Evolutionary conservation across 345 rosid species (phyloP).

Genomic region (Eucalyptus regnans): DNA sequence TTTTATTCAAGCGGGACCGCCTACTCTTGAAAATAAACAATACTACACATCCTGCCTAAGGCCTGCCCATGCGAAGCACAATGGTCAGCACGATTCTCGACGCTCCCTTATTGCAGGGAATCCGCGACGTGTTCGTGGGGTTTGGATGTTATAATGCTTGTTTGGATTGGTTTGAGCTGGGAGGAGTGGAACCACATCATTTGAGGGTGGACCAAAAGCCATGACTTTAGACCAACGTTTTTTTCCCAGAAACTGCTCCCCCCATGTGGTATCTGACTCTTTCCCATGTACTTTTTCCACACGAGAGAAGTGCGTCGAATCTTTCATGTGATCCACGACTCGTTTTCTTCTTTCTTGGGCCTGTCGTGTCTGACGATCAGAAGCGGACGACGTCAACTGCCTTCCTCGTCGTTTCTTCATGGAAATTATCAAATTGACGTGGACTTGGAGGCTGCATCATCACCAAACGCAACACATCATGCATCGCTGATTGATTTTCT

Average conservation of each 20-base stretch:
- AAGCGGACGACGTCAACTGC: neutral
- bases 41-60: neutral
- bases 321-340: neutral
- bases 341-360: neutral
- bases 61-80: neutral
- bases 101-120: neutral
- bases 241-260: neutral
- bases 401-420: neutral
- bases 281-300: neutral
- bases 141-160: neutral
- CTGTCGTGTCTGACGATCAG: neutral
- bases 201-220: neutral
- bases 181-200: neutral
- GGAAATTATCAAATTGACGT: neutral
- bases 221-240: neutral
- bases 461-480: neutral
- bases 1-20: neutral
- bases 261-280: neutral
- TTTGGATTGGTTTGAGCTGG: neutral
- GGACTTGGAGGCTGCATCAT: neutral
- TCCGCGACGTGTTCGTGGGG: neutral
- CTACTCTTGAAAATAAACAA: neutral
- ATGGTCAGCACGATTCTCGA: neutral
- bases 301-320: neutral
- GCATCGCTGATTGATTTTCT: neutral